Evolutionary conservation across 179 eudicot genomes (phyloP), one percentile per base, ranked within the genome.

Genomic region (Beta macrorhiza): DNA sequence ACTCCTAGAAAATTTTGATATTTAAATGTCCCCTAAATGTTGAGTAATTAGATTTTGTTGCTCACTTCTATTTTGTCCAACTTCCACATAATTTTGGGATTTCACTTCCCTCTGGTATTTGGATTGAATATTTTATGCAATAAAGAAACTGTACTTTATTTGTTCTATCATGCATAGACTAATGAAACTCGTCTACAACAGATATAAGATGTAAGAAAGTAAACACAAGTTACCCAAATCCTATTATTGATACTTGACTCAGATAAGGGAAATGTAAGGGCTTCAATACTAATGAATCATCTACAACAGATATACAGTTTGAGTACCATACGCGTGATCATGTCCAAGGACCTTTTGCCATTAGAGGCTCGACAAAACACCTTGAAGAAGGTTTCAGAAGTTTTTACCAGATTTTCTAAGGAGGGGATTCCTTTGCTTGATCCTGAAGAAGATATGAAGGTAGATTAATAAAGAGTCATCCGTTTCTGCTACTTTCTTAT

Each of bases 391-490:
- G 96, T 95, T 70, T 88, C 88, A n/a, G 98, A 95, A 87, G 94
- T 91, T 81, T 91, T 92, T 71, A 85, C 85, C 13, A 92, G 99
- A 85, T 92, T 92, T 84, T 80, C 94, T 7, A 93, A 90, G 84
- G 91, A 89, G 58, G 98, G 95, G 77, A 85, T 92, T 81, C 99
- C 99, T 72, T 89, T 89, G 75, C 87, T 95, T 72, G 98, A 93
- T 84, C 98, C 98, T 74, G 92, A 93, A 89, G 98, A 92, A 90
- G 99, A 95, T 90, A 90, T 95, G 98, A 93, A 95, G 93, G 99
- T 92, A 64, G 16, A 58, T 55, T 58, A 12, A 15, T 56, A n/a
- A n/a, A 5, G 45, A 62, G 53, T 67, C 19, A 9, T 32, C 10
- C 44, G 20, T 71, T 80, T 12, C 13, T 80, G 76, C 65, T 65